Evolutionary conservation across 192 early-diverging fungal species (phyloP).

Genomic region (Spinellus fusiger): DNA sequence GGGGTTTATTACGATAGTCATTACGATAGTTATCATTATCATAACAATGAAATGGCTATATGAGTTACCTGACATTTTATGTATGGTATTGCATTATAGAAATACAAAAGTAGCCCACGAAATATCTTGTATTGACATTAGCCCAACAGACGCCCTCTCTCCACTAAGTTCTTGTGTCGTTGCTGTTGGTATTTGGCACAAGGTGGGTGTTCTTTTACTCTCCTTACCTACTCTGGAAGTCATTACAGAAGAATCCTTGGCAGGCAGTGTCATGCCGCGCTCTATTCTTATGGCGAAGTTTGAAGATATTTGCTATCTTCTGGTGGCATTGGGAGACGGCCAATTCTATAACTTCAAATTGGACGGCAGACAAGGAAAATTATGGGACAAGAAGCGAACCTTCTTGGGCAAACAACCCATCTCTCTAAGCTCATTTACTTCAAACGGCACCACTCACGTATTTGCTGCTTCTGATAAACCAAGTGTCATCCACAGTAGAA

Average conservation of each 20-base stretch:
- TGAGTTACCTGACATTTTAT: too few species aligned
- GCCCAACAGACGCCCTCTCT: slow-evolving; percentile 29
- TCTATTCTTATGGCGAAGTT: slow-evolving; percentile 66
- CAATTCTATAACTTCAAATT: slow-evolving; percentile 71
- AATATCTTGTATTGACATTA: slow-evolving; percentile 72
- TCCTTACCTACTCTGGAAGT: slow-evolving; percentile 49
- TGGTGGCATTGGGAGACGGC: slow-evolving; percentile 83
- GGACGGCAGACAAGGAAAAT: slow-evolving; percentile 26
- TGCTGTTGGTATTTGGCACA: slow-evolving; percentile 75
- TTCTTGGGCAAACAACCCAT: slow-evolving; percentile 79
- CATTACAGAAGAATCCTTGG: slow-evolving; percentile 41
- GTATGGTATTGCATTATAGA: background rate
- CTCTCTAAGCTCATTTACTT: slow-evolving; percentile 50
- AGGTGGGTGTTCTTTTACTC: slow-evolving; percentile 54
- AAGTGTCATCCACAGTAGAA: slow-evolving; percentile 68
- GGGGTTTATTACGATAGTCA: background rate
- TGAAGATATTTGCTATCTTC: slow-evolving; percentile 65
- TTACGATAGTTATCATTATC: too few species aligned
- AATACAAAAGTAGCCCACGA: slow-evolving; percentile 52
- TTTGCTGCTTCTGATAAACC: slow-evolving; percentile 88
- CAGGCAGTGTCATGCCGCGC: slow-evolving; percentile 58
- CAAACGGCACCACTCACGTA: slow-evolving; percentile 50
- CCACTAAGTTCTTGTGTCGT: slow-evolving; percentile 28
- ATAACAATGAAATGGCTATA: too few species aligned
- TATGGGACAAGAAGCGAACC: slow-evolving; percentile 54